Conservation (phyloP, 1,139 yeast genomes). For the Eremothecium coryli region DNA sequence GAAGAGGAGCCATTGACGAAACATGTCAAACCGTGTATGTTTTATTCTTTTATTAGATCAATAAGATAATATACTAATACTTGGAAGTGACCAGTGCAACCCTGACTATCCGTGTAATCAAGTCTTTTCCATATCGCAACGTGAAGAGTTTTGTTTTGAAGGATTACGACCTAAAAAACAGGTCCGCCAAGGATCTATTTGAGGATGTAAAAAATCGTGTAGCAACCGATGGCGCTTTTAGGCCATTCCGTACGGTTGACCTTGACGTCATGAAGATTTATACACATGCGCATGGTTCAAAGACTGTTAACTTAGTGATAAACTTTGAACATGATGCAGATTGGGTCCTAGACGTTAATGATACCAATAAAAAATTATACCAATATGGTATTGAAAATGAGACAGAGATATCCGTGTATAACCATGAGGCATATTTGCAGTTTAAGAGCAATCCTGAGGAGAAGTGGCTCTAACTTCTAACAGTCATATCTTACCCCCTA, state of each 20-base stretch:
- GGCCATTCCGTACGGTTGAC: constrained; percentile 75
- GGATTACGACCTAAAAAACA: constrained; percentile 59
- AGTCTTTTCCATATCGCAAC: constrained; percentile 87
- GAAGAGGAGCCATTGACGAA: constrained; percentile 34
- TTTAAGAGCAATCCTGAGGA: constrained; percentile 81
- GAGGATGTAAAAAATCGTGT: constrained; percentile 43
- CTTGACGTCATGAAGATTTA: constrained; percentile 77
- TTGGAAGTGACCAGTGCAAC: constrained; percentile 36
- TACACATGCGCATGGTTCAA: constrained; percentile 91
- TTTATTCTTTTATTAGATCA: background rate
- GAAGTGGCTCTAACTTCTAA: constrained; percentile 59
- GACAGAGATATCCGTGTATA: constrained; percentile 79
- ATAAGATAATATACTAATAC: background rate
- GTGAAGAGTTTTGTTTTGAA: constrained; percentile 71
- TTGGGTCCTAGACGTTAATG: constrained; percentile 49
- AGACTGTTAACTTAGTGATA: constrained; percentile 85
- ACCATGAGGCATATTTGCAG: constrained; percentile 51
- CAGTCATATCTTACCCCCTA: too few species aligned
- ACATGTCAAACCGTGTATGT: constrained; percentile 24
- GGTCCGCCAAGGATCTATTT: constrained; percentile 58
- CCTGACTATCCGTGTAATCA: constrained; percentile 74
- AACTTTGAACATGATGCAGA: constrained; percentile 66
- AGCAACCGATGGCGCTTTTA: constrained; percentile 54
- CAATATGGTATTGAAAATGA: constrained; percentile 80
- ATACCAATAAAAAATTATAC: constrained; percentile 39